Evolutionary conservation across 2,329 filamentous ascomycete genomes (phyloP).

Genomic region (Fusarium scirpi): DNA sequence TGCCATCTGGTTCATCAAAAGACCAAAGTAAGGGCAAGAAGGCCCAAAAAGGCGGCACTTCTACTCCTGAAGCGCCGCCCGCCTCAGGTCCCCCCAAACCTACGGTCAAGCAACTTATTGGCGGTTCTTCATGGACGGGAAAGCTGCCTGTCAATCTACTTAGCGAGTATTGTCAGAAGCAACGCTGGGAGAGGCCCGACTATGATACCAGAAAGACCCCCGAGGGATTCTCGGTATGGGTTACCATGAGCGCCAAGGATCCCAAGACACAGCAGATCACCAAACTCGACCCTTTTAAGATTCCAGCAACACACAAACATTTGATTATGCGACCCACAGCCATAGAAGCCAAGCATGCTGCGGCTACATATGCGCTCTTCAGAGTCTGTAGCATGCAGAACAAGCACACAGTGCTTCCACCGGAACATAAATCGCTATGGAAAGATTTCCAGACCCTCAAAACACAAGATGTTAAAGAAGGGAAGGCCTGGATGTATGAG

Average conservation of each 20-base stretch:
- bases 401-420: slow-evolving; percentile 92
- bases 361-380: slow-evolving; percentile 91
- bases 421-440: slow-evolving; percentile 90
- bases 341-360: slow-evolving; percentile 92
- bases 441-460: slow-evolving; percentile 90
- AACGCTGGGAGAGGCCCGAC: slow-evolving; percentile 94
- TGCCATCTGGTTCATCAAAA: slow-evolving; percentile 56
- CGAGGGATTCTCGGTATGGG: slow-evolving; percentile 82
- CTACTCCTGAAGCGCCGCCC: slow-evolving; percentile 50
- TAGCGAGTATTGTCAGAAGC: slow-evolving; percentile 94
- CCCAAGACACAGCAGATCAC: slow-evolving; percentile 84
- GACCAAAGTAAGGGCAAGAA: slow-evolving; percentile 59
- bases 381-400: slow-evolving; percentile 96
- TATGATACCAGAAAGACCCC: slow-evolving; percentile 83
- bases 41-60: slow-evolving; percentile 48
- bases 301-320: slow-evolving; percentile 81
- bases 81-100: slow-evolving; percentile 66
- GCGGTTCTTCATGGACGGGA: slow-evolving; percentile 95
- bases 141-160: slow-evolving; percentile 95
- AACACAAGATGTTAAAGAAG: slow-evolving; percentile 80
- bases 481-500: slow-evolving; percentile 89
- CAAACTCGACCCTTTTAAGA: slow-evolving; percentile 82
- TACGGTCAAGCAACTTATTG: slow-evolving; percentile 84
- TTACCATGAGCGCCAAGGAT: slow-evolving; percentile 81
- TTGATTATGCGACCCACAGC: slow-evolving; percentile 81